Base-by-base conservation (phyloP, 768 basidiomycete species). In the Lentinus tigrinus region DNA sequence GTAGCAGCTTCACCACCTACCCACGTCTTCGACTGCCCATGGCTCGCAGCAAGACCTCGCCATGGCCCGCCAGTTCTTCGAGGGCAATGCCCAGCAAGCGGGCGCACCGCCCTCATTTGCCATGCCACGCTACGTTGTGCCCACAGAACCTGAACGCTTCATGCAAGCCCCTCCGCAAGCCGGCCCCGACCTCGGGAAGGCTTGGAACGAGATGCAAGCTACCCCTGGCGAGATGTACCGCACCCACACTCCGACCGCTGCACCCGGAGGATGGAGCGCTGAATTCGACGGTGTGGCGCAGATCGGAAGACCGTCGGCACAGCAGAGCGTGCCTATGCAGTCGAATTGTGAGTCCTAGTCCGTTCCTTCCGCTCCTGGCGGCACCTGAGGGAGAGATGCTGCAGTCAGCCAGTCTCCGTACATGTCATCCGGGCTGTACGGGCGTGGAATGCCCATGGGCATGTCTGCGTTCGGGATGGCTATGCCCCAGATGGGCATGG, bases 61-160 rank as follows among this genome's bases (percentile, higher is more conserved):
- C 14, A 81, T 91, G 61, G 91, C 91, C 26, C 84, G 87, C 44
- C 89, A 89, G 63, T 94, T 94, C 70, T 94, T 94, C 67, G 81
- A 86, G 58, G 70, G 71, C 37, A 72, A 73, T 49, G 69, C 74
- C 2, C 74, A 77, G 21, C 69, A 67, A 23, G 65, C 72, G 19
- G 67, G 71, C 1, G 63, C 70, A 27, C 68, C 63, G 10, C 75
- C 75, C 14, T 70, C 73, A 36, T 75, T 77, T 58, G 64, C 71
- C 28, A 61, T 74, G 36, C 70, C 71, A 2, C 69, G 73, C 39
- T 69, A 72, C 23, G 24, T 67, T 0, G 60, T 73, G 23, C 74
- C 71, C 24, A 67, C 65, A 1, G 75, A 77, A 38, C 63, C 74
- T 64, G 63, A 56, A 36, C 61, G 53, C 40, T 52, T 56, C 56